phyloP scores from a whole-genome alignment of 495 filamentous ascomycete species.

The Hyphodiscus hymeniophilus region DNA sequence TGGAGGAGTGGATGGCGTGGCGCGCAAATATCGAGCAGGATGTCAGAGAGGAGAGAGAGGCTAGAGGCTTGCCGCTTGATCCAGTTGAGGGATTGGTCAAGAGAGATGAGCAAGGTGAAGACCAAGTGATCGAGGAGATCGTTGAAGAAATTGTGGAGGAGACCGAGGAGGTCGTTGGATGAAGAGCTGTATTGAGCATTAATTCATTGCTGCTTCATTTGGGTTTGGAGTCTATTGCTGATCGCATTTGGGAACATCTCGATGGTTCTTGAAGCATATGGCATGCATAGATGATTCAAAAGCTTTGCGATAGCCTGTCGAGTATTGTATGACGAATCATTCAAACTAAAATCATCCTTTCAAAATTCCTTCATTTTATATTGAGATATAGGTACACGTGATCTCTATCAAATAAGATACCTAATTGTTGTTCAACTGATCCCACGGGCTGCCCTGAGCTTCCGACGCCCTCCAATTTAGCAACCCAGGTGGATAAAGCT shows the following conservation, averaged over 20 bases:
- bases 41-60: slow-evolving; percentile 60
- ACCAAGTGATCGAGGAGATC: slow-evolving; percentile 78
- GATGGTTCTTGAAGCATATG: background rate
- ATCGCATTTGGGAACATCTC: background rate
- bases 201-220: background rate
- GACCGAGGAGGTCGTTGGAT: slow-evolving; percentile 61
- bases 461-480: no score
- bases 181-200: slow-evolving; percentile 2
- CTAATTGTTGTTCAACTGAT: no score
- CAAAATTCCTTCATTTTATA: background rate
- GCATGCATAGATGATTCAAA: slow-evolving; percentile 4
- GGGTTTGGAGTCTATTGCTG: background rate
- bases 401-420: no score
- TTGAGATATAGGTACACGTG: background rate
- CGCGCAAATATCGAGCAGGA: slow-evolving; percentile 65
- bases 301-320: background rate
- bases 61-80: slow-evolving; percentile 56
- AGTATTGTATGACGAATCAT: background rate
- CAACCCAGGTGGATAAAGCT: no score
- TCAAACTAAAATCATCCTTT: background rate
- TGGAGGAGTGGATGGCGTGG: slow-evolving; percentile 90
- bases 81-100: slow-evolving; percentile 48
- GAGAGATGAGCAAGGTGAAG: slow-evolving; percentile 51
- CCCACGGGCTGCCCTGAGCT: no score
- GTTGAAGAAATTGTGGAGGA: slow-evolving; percentile 92